phyloP scores from a whole-genome alignment of 2,329 filamentous ascomycete species.

The Ophiognomonia clavigignenti-juglandacearum region DNA sequence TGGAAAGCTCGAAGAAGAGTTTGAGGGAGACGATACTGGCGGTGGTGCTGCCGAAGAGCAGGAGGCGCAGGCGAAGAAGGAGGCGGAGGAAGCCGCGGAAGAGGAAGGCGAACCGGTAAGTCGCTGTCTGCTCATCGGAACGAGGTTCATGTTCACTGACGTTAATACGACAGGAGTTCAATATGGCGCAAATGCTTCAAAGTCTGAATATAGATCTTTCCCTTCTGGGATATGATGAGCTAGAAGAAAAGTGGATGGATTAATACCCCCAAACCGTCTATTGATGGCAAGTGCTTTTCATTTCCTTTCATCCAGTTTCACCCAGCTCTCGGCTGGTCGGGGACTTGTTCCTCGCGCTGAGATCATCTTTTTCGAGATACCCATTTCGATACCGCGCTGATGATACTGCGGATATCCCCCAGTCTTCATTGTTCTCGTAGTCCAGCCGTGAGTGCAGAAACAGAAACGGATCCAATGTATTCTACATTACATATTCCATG shows the following conservation, averaged over 20 bases:
- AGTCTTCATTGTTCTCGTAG: too few species aligned
- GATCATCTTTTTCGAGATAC: too few species aligned
- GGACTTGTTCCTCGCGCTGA: too few species aligned
- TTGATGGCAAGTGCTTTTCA: too few species aligned
- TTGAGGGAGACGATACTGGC: neutral
- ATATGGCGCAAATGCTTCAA: slow-evolving; percentile 11
- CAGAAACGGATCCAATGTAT: too few species aligned
- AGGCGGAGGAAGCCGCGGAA: neutral
- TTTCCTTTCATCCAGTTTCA: too few species aligned
- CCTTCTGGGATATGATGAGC: slow-evolving; percentile 12
- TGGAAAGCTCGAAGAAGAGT: neutral
- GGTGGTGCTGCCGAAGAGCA: neutral
- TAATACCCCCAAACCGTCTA: too few species aligned
- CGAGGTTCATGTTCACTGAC: neutral
- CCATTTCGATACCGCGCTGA: too few species aligned
- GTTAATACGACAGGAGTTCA: slow-evolving; percentile 9
- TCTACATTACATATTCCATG: too few species aligned
- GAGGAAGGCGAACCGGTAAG: slow-evolving; percentile 6
- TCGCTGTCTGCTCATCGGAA: neutral
- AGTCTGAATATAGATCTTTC: slow-evolving; percentile 13
- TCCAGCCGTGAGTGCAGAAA: too few species aligned
- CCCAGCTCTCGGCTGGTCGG: too few species aligned
- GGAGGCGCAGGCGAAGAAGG: neutral
- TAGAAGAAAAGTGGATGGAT: slow-evolving; percentile 13
- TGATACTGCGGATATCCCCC: too few species aligned